Evolutionary conservation across 2,329 filamentous ascomycete species (phyloP).

Genomic region (Xylaria sp.): DNA sequence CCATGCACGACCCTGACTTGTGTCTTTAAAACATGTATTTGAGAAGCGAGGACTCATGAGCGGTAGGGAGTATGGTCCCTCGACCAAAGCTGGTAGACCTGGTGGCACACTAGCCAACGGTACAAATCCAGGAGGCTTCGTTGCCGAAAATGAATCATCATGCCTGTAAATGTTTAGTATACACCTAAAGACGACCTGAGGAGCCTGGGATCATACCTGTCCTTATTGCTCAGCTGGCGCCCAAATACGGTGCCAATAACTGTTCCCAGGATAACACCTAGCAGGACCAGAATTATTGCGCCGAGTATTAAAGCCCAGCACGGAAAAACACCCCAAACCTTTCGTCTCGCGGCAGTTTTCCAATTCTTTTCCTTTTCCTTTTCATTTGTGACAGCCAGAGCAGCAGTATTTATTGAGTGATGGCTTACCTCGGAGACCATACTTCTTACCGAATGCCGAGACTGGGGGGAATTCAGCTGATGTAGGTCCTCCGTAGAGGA

Average conservation of each 20-base stretch:
- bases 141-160: conserved; percentile 19
- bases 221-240: conserved; percentile 36
- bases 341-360: conserved; percentile 59
- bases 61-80: conserved; percentile 63
- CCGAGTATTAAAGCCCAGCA: conserved; percentile 65
- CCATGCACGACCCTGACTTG: conserved; percentile 64
- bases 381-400: conserved; percentile 55
- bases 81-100: conserved; percentile 57
- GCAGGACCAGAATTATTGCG: conserved; percentile 54
- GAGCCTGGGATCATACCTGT: conserved; percentile 22
- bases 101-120: conserved; percentile 57
- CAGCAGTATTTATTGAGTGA: conserved; percentile 60
- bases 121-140: conserved; percentile 52
- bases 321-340: conserved; percentile 64
- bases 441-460: conserved; percentile 59
- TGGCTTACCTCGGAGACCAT: conserved; percentile 57
- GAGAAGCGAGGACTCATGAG: conserved; percentile 56
- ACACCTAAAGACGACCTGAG: neutral
- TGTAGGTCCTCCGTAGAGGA: conserved; percentile 62
- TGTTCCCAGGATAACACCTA: conserved; percentile 62
- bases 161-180: conserved; percentile 31
- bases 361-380: conserved; percentile 50
- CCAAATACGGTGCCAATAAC: conserved; percentile 57
- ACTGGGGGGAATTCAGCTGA: conserved; percentile 48
- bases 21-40: conserved; percentile 62